Evolutionary conservation across 2,329 filamentous ascomycete species (phyloP), one percentile per base, ranked within the genome.

Genomic region (Pyrenophora teres): DNA sequence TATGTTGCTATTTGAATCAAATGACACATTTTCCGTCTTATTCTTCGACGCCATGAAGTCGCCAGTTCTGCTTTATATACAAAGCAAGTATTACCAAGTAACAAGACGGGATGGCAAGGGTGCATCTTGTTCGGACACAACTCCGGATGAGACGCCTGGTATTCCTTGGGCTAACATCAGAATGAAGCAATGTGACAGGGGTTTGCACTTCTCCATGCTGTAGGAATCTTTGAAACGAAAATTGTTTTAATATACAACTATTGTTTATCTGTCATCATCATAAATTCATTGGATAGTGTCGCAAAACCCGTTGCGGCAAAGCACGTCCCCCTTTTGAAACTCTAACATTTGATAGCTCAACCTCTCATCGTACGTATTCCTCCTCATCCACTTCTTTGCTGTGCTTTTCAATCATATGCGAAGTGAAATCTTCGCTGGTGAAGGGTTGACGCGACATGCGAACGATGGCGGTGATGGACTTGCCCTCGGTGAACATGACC

Each of bases 401-500:
- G 2, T 40, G 43, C 59, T 65, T 64, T 38, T 61, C 56, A 12
- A 47, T 48, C n/a, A 45, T 44, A 8, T 33, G 18, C 2, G 50
- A 51, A 1, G 50, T 30, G 30, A 59, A 13, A 5, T 59, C 36
- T 6, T 45, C 40, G 3, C 58, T 56, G 0, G 30, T 56, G 3
- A 63, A 49, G 33, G 64, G 63, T 42, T 61, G 60, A 1, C 48
- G 42, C 13, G 58, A 63, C 46, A 61, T 62, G 43, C 52, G 42
- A 7, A 71, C 69, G 30, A 69, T 68, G 1, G 39, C 57, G 1
- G 40, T n/a, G 15, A 69, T 65, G n/a, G 57, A 66, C 16, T 38
- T 77, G 62, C 36, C 74, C 70, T 64, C 75, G 59, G 53, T 76
- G 61, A 64, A 76, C 74, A 55, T 75, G 72, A 56, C 74, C 67